Base-by-base conservation (phyloP, 2,329 filamentous ascomycete genomes). In the Talaromyces amestolkiae region DNA sequence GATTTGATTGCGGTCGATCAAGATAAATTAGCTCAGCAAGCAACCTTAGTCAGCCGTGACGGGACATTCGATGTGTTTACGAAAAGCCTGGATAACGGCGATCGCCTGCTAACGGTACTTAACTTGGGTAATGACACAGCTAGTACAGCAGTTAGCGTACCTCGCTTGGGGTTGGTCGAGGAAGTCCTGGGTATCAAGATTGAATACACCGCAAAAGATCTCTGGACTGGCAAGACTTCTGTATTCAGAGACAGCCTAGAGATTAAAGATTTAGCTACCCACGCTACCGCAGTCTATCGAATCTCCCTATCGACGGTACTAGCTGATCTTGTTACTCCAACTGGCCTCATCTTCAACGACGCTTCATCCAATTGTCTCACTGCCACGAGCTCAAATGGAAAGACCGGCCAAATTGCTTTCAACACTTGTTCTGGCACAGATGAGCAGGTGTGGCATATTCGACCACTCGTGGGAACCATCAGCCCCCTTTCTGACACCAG, bases 321-420 rank as follows among this genome's bases (percentile, higher is more conserved):
- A 68, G 19, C 68, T 68, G 22, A 62, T 31, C 33, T 60, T 35
- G 69, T 75, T 10, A 76, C 74, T 9, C 81, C 82, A 0, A 84
- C 81, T 0, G 83, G 82, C 4, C 77, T 81, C 69, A 79, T 84
- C 58, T 83, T 84, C 72, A 83, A 84, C 68, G 83, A 82, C 0
- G 78, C 76, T 24, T 81, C 80, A 1, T 71, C 78, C 10, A 76
- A 77, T 35, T 82, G 80, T 66, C 72, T 84, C 39, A 80, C 80
- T 4, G 78, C 76, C 5, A 17, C 19, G 5, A 43, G 35, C 22
- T 43, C 56, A 6, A 54, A 54, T 7, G 59, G 53, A 2, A 69
- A 70, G 5, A 69, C 70, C 8, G 69, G 63, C n/a, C 27, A 65
- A 7, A 69, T 81, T 6, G 69, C 39, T 0, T 83, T 79, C 70